Conservation (phyloP, 2,329 filamentous ascomycete genomes). For the Paracoccidioides brasiliensis region DNA sequence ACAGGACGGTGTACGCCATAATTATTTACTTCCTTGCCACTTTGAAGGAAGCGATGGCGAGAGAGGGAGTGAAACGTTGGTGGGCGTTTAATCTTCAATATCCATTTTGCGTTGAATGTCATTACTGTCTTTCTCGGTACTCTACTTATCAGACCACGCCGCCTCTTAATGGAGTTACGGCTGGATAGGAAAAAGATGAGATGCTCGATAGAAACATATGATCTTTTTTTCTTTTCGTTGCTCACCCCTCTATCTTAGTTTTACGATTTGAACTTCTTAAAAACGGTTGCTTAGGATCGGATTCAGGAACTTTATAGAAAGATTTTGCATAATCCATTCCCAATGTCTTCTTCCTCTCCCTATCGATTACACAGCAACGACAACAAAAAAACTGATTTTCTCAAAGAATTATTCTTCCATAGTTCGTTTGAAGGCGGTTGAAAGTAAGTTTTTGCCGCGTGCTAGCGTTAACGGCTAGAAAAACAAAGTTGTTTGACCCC, state of each 20-base stretch:
- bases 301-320: no score
- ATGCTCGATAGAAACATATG: neutral
- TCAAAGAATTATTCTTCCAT: neutral
- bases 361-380: no score
- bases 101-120: no score
- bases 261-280: neutral
- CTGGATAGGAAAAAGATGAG: neutral
- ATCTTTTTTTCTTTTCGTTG: neutral
- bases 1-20: slow-evolving; percentile 37
- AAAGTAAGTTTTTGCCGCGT: neutral
- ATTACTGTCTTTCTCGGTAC: neutral
- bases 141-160: neutral
- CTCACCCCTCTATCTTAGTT: neutral
- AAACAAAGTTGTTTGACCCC: neutral
- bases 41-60: neutral
- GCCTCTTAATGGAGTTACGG: neutral
- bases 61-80: neutral
- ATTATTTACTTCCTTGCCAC: neutral
- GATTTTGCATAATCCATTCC: no score
- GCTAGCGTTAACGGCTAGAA: neutral
- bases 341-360: no score
- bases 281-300: no score
- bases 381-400: neutral
- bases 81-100: neutral
- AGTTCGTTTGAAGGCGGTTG: no score